Percentiles rank a stretch among this genome's conserved stretches.
Evolutionary conservation across 345 rosid genomes (phyloP).

Genomic region (Kernera saxatilis): DNA sequence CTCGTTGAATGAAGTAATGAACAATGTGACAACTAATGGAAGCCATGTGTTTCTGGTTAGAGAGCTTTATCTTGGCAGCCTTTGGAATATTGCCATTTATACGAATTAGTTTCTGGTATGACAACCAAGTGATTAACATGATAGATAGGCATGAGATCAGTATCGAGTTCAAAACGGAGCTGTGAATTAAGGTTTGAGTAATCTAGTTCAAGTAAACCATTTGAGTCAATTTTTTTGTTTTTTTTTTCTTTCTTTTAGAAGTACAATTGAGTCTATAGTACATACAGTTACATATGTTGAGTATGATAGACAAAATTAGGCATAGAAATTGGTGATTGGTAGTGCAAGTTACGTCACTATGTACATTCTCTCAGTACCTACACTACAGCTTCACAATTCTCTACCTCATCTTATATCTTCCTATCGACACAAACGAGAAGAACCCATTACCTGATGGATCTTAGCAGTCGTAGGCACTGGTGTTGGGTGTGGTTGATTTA

Average conservation of each 20-base stretch:
- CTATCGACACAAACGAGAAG: constrained; percentile 9
- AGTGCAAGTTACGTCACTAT: constrained; percentile 11
- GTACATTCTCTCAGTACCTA: constrained; percentile 21
- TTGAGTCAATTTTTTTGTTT: constrained; percentile 6
- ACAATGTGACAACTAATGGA: neutral
- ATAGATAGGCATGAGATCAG: neutral
- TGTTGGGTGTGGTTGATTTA: constrained; percentile 35
- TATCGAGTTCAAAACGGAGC: neutral
- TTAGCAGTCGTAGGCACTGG: constrained; percentile 25
- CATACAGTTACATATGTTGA: constrained; percentile 6
- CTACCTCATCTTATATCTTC: neutral
- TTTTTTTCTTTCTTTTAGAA: neutral
- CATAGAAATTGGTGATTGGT: constrained; percentile 10
- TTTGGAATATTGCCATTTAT: neutral
- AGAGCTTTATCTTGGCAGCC: neutral
- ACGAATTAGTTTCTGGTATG: neutral
- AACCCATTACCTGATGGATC: constrained; percentile 7
- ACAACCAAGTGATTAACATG: neutral
- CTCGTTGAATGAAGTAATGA: neutral
- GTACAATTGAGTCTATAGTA: neutral
- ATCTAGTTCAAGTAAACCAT: neutral
- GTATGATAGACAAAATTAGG: constrained; percentile 1
- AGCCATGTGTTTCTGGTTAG: neutral
- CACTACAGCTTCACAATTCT: neutral
- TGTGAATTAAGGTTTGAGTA: neutral